These are phyloP conservation scores for Fusarium poae DNA, from an alignment of 2,329 filamentous ascomycete species.

Conservation along the genomic window DNA sequence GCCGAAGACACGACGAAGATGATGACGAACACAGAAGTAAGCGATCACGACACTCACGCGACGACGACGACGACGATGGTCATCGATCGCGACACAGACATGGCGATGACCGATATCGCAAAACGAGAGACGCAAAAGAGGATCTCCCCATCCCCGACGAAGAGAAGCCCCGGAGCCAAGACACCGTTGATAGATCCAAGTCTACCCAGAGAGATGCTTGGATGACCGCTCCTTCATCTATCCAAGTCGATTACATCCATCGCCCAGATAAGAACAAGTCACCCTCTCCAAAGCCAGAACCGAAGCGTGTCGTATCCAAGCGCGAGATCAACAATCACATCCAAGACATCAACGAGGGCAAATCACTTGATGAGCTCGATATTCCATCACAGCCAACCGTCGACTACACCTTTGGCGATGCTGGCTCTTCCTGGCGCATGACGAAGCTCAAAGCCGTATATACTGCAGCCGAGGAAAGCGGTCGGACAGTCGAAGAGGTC, in stretches of 20 bases:
- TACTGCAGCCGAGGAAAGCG: conserved; percentile 79
- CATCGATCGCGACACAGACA: conserved; percentile 57
- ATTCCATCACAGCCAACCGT: conserved; percentile 68
- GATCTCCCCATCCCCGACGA: conserved; percentile 66
- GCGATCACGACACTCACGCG: conserved; percentile 51
- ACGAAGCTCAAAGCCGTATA: conserved; percentile 92
- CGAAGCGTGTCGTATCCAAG: conserved; percentile 79
- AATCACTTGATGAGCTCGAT: conserved; percentile 34
- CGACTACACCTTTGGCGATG: conserved; percentile 88
- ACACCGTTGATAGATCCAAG: conserved; percentile 46
- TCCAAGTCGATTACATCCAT: conserved; percentile 87
- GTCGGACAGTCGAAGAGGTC: conserved; percentile 81
- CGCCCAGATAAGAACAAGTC: conserved; percentile 69
- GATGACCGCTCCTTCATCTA: conserved; percentile 86
- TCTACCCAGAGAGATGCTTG: conserved; percentile 81
- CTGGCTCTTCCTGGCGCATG: conserved; percentile 95
- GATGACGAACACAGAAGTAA: conserved; percentile 50
- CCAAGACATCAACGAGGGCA: conserved; percentile 71
- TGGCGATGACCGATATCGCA: conserved; percentile 51
- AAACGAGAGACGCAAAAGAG: conserved; percentile 62
- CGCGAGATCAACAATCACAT: conserved; percentile 81
- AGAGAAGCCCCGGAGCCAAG: conserved; percentile 55
- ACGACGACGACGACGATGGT: conserved; percentile 58
- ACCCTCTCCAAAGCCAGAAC: conserved; percentile 66
- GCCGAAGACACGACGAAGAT: conserved; percentile 48